These are phyloP conservation scores for Aspergillus sp. DNA, from an alignment of 2,329 filamentous ascomycete genomes.

Conservation along the genomic window DNA sequence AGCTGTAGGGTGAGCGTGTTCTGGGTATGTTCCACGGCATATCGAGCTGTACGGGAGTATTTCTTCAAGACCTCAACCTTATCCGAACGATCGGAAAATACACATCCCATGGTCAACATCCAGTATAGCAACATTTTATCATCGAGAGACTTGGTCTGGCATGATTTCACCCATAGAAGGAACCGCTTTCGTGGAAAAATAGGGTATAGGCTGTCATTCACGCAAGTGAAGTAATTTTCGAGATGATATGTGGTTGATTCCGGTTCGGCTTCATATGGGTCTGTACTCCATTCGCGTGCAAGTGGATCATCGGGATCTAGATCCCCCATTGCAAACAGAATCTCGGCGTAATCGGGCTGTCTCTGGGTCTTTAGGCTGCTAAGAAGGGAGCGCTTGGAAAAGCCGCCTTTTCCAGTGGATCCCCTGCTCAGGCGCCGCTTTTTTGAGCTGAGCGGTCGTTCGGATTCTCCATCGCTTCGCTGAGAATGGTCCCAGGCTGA, in stretches of 20 bases:
- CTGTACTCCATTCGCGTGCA: constrained; percentile 40
- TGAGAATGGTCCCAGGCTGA: constrained; percentile 19
- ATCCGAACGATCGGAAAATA: constrained; percentile 46
- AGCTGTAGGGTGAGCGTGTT: constrained; percentile 55
- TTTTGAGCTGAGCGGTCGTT: constrained; percentile 18
- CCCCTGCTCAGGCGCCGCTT: constrained; percentile 12
- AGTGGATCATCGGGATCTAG: constrained; percentile 24
- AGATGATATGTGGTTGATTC: constrained; percentile 47
- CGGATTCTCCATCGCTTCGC: constrained; percentile 20
- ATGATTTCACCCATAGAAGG: constrained; percentile 47
- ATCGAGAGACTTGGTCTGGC: constrained; percentile 43
- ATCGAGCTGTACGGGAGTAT: constrained; percentile 52
- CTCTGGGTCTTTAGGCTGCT: constrained; percentile 7
- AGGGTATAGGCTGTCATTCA: constrained; percentile 49
- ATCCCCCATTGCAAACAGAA: constrained; percentile 25
- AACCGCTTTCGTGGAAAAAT: constrained; percentile 53
- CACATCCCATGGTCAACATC: constrained; percentile 51
- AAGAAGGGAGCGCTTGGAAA: constrained; percentile 5
- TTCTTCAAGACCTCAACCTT: constrained; percentile 39
- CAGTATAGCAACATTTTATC: constrained; percentile 57
- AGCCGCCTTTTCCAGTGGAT: constrained; percentile 9
- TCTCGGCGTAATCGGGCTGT: constrained; percentile 22
- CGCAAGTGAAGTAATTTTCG: constrained; percentile 51
- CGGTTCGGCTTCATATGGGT: constrained; percentile 49
- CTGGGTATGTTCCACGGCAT: constrained; percentile 48